Base-by-base conservation (phyloP, 108 stramenopile genomes). In the Aurantiochytrium sp. region DNA sequence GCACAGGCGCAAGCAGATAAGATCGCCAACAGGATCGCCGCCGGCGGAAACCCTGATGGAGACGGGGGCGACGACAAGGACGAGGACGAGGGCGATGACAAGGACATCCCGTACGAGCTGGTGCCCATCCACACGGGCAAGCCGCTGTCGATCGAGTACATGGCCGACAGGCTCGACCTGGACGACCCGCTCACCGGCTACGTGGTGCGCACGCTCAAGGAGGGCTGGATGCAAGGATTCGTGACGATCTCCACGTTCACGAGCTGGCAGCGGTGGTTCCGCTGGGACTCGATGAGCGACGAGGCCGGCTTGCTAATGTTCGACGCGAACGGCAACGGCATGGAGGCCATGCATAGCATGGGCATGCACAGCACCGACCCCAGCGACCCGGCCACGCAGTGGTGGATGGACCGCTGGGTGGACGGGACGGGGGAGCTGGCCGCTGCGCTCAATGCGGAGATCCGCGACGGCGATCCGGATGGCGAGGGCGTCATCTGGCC, bases 401-500 rank as follows among this genome's bases (percentile, higher is more conserved):
- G 32, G 30, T 36, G 32, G 55, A 55, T 21, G 37, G 37, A 39
- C n/a, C 55, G 65, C n/a, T 27, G 30, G 12, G 68, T 68, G 2
- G 52, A 65, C 15, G 53, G 30, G 55, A 30, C 52, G 48, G 69
- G 68, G 27, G 55, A 41, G 4, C 87, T 97, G 30, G 94, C 95
- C 2, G 69, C 87, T 48, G 94, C 90, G 30, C 87, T 97, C 68
- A 92, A 96, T 50, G 42, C 89, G 6, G 93, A 95, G 32, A 95
- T 95, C 55, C 92, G 94, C 39, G 91, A 92, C 55, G 96, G 96
- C 37, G 95, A 97, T 90, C 95, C 96, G 6, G 95, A 94, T 87
- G 90, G 93, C 65, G 96, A 97, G 91, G 96, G 96, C 2, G 94
- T 97, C 55, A 95, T 97, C 17, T 97, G 95, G 91, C 96, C 96